Evolutionary conservation across 2,329 filamentous ascomycete genomes (phyloP).

Genomic region (Fusarium sulawesiense): DNA sequence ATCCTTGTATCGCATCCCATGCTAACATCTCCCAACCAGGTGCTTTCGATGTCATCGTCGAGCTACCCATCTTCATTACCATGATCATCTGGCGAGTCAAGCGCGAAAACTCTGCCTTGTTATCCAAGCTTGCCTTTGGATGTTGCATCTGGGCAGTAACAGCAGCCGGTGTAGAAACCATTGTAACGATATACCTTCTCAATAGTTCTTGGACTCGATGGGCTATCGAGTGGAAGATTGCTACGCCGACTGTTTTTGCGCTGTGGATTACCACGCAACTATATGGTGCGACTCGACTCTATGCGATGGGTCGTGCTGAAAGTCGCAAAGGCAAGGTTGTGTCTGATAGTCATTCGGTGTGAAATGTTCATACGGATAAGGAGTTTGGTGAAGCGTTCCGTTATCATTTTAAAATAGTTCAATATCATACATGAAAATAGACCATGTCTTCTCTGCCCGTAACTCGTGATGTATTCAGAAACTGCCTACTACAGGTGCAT

Average conservation of each 20-base stretch:
- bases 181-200: conserved; percentile 16
- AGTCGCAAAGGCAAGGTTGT: neutral
- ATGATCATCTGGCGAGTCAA: conserved; percentile 21
- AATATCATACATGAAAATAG: too few species aligned
- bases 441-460: too few species aligned
- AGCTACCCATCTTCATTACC: conserved; percentile 9
- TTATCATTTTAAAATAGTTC: too few species aligned
- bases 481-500: too few species aligned
- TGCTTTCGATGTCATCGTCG: conserved; percentile 14
- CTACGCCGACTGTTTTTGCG: conserved; percentile 1
- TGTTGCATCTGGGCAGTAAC: conserved; percentile 6
- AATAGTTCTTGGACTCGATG: conserved; percentile 3
- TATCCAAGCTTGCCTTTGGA: conserved; percentile 5
- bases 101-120: neutral
- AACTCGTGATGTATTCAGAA: too few species aligned
- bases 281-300: conserved; percentile 13
- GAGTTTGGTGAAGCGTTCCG: neutral
- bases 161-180: neutral
- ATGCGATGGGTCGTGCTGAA: conserved; percentile 10
- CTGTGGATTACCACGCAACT: conserved; percentile 18
- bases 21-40: neutral
- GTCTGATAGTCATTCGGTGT: neutral
- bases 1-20: fast-evolving
- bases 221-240: conserved; percentile 1
- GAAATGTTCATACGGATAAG: fast-evolving